These are phyloP conservation scores for Alliaria petiolata DNA, from an alignment of 345 rosid species.

Conservation along the genomic window DNA sequence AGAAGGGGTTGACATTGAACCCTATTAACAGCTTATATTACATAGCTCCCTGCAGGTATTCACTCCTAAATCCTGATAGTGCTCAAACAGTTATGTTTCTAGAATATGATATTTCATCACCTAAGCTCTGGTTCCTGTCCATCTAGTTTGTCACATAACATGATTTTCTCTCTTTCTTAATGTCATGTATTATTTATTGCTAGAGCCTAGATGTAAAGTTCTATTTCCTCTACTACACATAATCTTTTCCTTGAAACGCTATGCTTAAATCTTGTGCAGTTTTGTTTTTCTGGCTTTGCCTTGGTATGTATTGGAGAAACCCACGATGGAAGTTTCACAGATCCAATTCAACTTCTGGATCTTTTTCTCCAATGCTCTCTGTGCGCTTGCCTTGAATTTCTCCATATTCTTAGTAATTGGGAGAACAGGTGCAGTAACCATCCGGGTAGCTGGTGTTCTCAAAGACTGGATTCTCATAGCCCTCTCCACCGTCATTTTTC, in stretches of 20 bases:
- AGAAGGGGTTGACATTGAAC: conserved; percentile 83
- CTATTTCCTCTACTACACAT: not conserved
- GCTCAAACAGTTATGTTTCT: not conserved
- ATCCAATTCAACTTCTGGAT: conserved; percentile 96
- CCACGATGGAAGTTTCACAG: conserved; percentile 71
- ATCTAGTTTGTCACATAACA: not conserved
- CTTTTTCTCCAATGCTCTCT: conserved; percentile 90
- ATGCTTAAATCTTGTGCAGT: conserved; percentile 47
- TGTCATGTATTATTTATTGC: not conserved
- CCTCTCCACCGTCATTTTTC: conserved; percentile 85
- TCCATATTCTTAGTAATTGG: conserved; percentile 92
- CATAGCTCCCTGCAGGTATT: conserved; percentile 98
- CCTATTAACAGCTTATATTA: conserved; percentile 94
- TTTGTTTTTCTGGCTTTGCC: conserved; percentile 87
- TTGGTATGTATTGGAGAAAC: conserved; percentile 89
- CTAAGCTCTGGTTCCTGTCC: not conserved
- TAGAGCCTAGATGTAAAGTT: not conserved
- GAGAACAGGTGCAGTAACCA: conserved; percentile 93
- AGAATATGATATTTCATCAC: not conserved
- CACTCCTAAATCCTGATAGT: not conserved
- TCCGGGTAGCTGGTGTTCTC: conserved; percentile 93
- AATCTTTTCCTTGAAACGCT: not conserved
- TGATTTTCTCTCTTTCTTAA: not conserved
- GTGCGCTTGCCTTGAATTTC: conserved; percentile 89
- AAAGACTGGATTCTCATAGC: conserved; percentile 98